Conservation (phyloP, 1,284 basidiomycete genomes). For the Takashimella koratensis region DNA sequence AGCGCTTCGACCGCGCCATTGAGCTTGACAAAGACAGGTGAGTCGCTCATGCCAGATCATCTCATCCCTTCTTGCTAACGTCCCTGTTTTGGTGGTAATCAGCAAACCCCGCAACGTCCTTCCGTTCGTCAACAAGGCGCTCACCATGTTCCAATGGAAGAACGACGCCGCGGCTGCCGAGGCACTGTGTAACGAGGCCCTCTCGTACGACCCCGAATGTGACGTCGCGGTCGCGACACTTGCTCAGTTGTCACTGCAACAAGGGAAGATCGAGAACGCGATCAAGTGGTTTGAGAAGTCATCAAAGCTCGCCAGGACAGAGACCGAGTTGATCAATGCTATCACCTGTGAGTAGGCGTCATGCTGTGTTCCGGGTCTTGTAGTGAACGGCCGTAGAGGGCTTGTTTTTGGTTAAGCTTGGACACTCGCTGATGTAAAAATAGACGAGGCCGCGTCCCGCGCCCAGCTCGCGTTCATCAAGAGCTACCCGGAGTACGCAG, state of each 20-base stretch:
- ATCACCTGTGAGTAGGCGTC: conserved; percentile 86
- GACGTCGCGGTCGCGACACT: conserved; percentile 95
- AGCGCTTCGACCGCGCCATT: conserved; percentile 90
- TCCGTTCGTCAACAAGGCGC: conserved; percentile 94
- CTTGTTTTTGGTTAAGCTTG: conserved; percentile 1
- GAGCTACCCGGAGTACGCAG: conserved; percentile 75
- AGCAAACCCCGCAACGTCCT: conserved; percentile 71
- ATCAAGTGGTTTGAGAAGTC: conserved; percentile 83
- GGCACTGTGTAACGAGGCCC: conserved; percentile 78
- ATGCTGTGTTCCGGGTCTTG: no score
- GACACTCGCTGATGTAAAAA: conserved; percentile 5
- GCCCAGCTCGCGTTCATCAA: conserved; percentile 77
- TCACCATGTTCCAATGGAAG: conserved; percentile 94
- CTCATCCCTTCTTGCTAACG: no score
- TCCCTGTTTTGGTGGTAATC: no score
- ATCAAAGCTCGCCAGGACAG: conserved; percentile 81
- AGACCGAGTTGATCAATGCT: conserved; percentile 83
- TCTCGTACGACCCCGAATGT: conserved; percentile 85
- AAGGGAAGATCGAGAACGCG: conserved; percentile 82
- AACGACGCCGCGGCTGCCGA: conserved; percentile 83
- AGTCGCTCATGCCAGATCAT: no score
- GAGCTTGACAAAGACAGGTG: conserved; percentile 79
- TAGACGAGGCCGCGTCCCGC: conserved; percentile 61
- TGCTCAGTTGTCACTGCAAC: conserved; percentile 89
- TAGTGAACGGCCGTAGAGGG: conserved; percentile 50